Evolutionary conservation across 2,329 filamentous ascomycete genomes (phyloP), one percentile per base, ranked within the genome.

Genomic region (Hymenoscyphus repandus): DNA sequence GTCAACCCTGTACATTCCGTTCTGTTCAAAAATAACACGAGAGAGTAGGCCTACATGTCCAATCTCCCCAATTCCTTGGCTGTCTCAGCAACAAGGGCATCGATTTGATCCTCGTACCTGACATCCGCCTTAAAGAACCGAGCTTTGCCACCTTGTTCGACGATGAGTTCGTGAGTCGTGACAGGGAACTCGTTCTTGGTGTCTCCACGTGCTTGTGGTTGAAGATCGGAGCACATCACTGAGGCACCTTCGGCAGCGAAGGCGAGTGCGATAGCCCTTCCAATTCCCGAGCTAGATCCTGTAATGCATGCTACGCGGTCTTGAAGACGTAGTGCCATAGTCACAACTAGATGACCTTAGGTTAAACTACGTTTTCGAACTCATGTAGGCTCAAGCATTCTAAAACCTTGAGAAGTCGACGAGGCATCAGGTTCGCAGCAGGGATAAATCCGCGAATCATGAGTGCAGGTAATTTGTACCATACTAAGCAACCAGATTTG

Each of bases 71-170:
- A 70, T 10, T 56, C 54, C 10, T 60, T 52, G 2, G 70, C 70
- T 1, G 69, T 59, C 3, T 49, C 36, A 5, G 63, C 27, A 0
- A 77, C 62, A n/a, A 75, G 47, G 0, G 51, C 56, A 48, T 74
- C 66, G 10, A 75, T 64, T 1, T 67, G 60, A 1, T 36, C 46
- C 0, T 65, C 64, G 5, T 68, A 59, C 9, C 66, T 70, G 3
- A 76, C 73, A 51, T 77, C 71, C 0, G 68, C 67, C 49, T 70
- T 65, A 0, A 75, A 60, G 47, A 76, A 77, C 0, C 72, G 66
- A 1, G 69, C 67, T 15, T 37, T 47, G 0, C 69, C 69, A 0
- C 69, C 68, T 0, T 61, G 54, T 3, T 60, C 42, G 1, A 46
- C 51, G 27, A 76, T 71, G 1, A 70, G 31, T 3, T 72, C 68